A percentile compares a stretch with the other conserved stretches of the same genome.
Evolutionary conservation across 2,329 filamentous ascomycete genomes (phyloP).

Genomic region (Aspergillus sp.): DNA sequence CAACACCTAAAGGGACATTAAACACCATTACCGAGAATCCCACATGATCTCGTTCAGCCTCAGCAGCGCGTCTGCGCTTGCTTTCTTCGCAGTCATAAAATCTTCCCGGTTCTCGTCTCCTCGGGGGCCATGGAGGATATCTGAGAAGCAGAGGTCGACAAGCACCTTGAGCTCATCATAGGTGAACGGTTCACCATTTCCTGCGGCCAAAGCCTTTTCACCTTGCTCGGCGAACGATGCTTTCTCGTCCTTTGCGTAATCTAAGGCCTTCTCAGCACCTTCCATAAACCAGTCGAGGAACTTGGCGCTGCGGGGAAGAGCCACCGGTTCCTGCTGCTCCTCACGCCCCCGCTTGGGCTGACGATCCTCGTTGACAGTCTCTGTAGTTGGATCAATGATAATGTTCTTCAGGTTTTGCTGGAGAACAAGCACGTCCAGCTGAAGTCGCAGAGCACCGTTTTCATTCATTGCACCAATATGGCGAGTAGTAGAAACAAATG

Average conservation of each 20-base stretch:
- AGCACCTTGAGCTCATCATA: conserved; percentile 47
- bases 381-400: conserved; percentile 41
- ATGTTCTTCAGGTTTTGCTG: conserved; percentile 97
- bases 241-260: conserved; percentile 45
- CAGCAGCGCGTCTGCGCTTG: conserved; percentile 43
- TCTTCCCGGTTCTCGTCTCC: conserved; percentile 44
- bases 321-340: conserved; percentile 33
- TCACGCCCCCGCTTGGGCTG: conserved; percentile 5
- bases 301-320: conserved; percentile 43
- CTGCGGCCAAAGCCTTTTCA: conserved; percentile 31
- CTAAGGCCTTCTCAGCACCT: conserved; percentile 43
- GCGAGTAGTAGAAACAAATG: conserved; percentile 69
- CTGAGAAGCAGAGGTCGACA: conserved; percentile 46
- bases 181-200: conserved; percentile 42
- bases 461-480: conserved; percentile 79
- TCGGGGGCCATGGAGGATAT: conserved; percentile 40
- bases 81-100: conserved; percentile 45
- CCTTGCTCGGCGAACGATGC: conserved; percentile 36
- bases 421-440: conserved; percentile 88
- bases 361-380: conserved; percentile 7
- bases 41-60: conserved; percentile 48
- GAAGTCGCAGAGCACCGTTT: conserved; percentile 80
- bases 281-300: conserved; percentile 50
- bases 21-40: conserved; percentile 36
- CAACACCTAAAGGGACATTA: background rate